Evolutionary conservation across 2,329 filamentous ascomycete genomes (phyloP).

Genomic region (Fusarium sp.): DNA sequence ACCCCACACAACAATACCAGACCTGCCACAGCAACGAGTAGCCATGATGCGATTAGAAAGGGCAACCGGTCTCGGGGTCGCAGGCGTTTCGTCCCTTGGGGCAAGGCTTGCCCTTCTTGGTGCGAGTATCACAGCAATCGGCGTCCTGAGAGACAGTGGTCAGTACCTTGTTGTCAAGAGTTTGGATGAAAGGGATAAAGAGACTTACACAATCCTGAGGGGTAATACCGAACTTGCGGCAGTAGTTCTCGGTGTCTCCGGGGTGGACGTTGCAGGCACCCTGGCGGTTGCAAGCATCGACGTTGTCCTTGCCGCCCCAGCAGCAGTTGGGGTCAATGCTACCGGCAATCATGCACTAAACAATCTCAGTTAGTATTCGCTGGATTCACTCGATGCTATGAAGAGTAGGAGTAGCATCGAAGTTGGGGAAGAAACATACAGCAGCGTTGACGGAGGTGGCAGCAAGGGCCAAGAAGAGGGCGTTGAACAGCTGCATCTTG

Average conservation of each 20-base stretch:
- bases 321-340: conserved; percentile 3
- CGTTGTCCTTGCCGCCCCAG: background rate
- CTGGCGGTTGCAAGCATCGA: background rate
- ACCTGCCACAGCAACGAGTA: too few species aligned
- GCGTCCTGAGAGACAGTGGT: background rate
- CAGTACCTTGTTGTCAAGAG: background rate
- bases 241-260: background rate
- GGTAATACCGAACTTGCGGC: background rate
- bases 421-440: background rate
- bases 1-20: too few species aligned
- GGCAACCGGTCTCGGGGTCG: background rate
- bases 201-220: background rate
- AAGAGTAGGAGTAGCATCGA: too few species aligned
- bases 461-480: background rate
- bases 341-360: background rate
- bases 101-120: conserved; percentile 2
- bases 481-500: background rate
- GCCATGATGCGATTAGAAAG: background rate
- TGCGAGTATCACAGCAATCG: background rate
- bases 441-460: background rate
- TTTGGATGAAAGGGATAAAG: too few species aligned
- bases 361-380: background rate
- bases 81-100: background rate
- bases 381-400: too few species aligned
- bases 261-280: background rate